Conservation (phyloP, 805 yeast genomes). For the Wickerhamomyces subpelliculosus region DNA sequence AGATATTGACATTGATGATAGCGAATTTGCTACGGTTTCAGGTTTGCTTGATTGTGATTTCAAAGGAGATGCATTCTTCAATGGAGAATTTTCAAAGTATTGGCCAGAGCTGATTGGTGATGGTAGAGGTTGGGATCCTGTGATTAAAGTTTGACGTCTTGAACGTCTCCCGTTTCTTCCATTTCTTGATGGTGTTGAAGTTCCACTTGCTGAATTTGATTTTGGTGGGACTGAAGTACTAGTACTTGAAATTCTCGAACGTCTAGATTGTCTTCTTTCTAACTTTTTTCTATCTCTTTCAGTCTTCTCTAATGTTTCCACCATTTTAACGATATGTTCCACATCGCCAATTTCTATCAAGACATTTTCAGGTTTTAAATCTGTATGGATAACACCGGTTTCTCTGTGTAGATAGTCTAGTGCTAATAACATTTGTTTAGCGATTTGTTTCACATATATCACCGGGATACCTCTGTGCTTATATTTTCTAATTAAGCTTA, state of each 20-base stretch:
- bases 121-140: slow-evolving; percentile 91
- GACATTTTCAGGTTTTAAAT: slow-evolving; percentile 69
- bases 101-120: slow-evolving; percentile 65
- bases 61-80: slow-evolving; percentile 18
- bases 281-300: slow-evolving; percentile 35
- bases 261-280: slow-evolving; percentile 31
- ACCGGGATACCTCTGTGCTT: slow-evolving; percentile 76
- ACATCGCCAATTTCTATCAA: slow-evolving; percentile 79
- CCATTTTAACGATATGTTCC: slow-evolving; percentile 64
- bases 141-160: slow-evolving; percentile 68
- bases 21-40: slow-evolving; percentile 25
- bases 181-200: slow-evolving; percentile 20
- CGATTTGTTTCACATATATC: slow-evolving; percentile 70
- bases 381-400: slow-evolving; percentile 72
- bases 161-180: slow-evolving; percentile 36
- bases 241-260: slow-evolving; percentile 10
- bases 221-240: slow-evolving; percentile 5
- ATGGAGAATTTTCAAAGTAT: slow-evolving; percentile 22
- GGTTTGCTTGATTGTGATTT: slow-evolving; percentile 9
- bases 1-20: slow-evolving; percentile 33
- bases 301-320: slow-evolving; percentile 52
- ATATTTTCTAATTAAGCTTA: slow-evolving; percentile 76
- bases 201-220: slow-evolving; percentile 10
- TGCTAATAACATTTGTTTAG: slow-evolving; percentile 69
- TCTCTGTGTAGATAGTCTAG: slow-evolving; percentile 66